Percentiles rank a stretch among this genome's conserved stretches.
These are phyloP conservation scores for Tremella fuciformis DNA, from an alignment of 768 basidiomycete genomes.

Conservation along the genomic window DNA sequence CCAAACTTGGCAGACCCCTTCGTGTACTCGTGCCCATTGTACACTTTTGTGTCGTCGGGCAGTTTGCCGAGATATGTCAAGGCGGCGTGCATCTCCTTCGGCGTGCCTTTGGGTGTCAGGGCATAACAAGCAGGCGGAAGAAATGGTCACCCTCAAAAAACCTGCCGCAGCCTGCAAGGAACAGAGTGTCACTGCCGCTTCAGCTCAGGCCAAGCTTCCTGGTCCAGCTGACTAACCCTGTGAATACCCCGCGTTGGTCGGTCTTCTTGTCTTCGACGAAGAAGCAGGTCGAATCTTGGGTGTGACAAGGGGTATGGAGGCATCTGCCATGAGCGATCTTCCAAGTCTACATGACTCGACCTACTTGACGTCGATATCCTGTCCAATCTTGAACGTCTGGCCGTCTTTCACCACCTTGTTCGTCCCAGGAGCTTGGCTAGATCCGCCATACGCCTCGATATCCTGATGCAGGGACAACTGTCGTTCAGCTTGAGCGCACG, in stretches of 20 bases:
- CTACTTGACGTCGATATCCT: slow-evolving; percentile 53
- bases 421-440: slow-evolving; percentile 63
- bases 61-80: slow-evolving; percentile 68
- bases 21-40: slow-evolving; percentile 93
- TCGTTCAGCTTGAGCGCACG: not conserved
- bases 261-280: slow-evolving; percentile 61
- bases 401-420: slow-evolving; percentile 75
- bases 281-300: slow-evolving; percentile 94
- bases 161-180: slow-evolving; percentile 78
- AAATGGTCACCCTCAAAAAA: slow-evolving; percentile 78
- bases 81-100: slow-evolving; percentile 68
- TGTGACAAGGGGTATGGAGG: slow-evolving; percentile 87
- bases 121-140: slow-evolving; percentile 49
- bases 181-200: slow-evolving; percentile 68
- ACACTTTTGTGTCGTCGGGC: slow-evolving; percentile 75
- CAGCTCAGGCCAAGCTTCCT: not conserved
- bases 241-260: slow-evolving; percentile 75
- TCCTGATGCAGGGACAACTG: slow-evolving; percentile 53
- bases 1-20: slow-evolving; percentile 69
- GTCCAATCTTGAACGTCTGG: slow-evolving; percentile 68
- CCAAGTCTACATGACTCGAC: slow-evolving; percentile 50
- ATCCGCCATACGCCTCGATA: slow-evolving; percentile 76
- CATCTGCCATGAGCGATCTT: slow-evolving; percentile 55
- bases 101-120: slow-evolving; percentile 30
- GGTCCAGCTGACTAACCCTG: slow-evolving; percentile 58